Base-by-base conservation (phyloP, 305 asterid genomes). In the Solanum hybrid region DNA sequence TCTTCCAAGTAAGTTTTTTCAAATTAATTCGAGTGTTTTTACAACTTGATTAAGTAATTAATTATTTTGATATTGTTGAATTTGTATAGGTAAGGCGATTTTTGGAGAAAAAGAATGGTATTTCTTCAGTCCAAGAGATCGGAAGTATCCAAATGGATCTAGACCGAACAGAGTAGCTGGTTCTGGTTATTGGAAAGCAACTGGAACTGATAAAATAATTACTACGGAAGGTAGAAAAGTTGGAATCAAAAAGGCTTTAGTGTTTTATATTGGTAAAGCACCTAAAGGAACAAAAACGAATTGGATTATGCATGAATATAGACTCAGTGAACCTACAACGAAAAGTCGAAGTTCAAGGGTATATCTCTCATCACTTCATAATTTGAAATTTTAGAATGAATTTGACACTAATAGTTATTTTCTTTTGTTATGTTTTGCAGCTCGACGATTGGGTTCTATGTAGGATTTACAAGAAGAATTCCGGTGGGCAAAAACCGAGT, bases 91-190 rank as follows among this genome's bases (percentile, higher is more conserved):
- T 24, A 96, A 95, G 66, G 99, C 99, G 13, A 87, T 93, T 9
- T 96, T 95, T 85, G 99, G 99, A 11, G 99, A 96, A 86, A 96
- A 95, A 46, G 99, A 96, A 89, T 96, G 99, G 99, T 95, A 95
- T 64, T 96, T 96, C 80, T 96, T 96, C 91, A 96, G 97, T 78
- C 98, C 98, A 2, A 88, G 98, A 40, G 98, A 96, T 87, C 64
- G 99, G 12, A 96, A 96, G 36, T 96, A 96, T 85, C 99, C 99
- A 10, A 96, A 96, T 66, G 99, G 99, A 12, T 95, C 99, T 17
- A 89, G 99, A 76, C 98, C 99, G 1, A 96, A 96, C 88, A 89
- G 99, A 75, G 98, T 96, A 0, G 97, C 99, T 24, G 96, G 98
- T 6, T 94, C 98, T 0, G 99, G 99, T 0, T 96, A 96, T 66